Base-by-base conservation (phyloP, 2,329 filamentous ascomycete species). In the Helicocarpus griseus region DNA sequence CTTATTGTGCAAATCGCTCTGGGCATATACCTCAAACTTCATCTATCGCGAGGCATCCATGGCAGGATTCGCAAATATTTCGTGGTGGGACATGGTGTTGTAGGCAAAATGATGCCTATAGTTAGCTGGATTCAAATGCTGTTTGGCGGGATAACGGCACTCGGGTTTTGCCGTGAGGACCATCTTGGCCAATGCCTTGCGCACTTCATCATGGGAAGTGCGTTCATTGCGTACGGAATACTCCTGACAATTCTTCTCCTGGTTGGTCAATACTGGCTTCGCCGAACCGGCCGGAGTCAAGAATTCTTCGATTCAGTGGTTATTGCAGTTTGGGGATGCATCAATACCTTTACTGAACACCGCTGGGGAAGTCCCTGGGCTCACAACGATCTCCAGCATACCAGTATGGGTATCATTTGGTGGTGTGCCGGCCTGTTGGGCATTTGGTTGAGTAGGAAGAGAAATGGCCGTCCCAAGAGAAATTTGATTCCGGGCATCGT, bases 321-420 rank as follows among this genome's bases (percentile, higher is more conserved):
- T 59, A 97, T 98, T 64, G 87, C 90, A 1, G 83, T 86, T 0
- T 98, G 93, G 93, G 93, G 91, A 31, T 94, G 89, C 65, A 85
- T 98, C 70, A 98, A 97, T 69, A 97, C 93, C 7, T 97, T 98
- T 61, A 98, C 93, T 17, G 93, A 97, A 69, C 93, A 98, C 66
- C 82, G 86, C 49, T 98, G 93, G 93, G 93, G 93, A 50, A 77
- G 77, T 1, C 78, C 81, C 0, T 98, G 93, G 93, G 89, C 86
- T 49, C 82, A 81, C 69, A 97, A 96, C 64, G 93, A 98, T 68
- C 82, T 95, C 72, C 91, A 98, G 68, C 93, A 98, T 69, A 98
- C 93, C 0, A 88, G 87, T n/a, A 97, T 98, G 91, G 93, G 93
- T n/a, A 82, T 98, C 56, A 83, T 98, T 48, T 98, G 93, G 93